phyloP scores from a whole-genome alignment of 192 early-diverging fungal species.

The Coemansia sp. region DNA sequence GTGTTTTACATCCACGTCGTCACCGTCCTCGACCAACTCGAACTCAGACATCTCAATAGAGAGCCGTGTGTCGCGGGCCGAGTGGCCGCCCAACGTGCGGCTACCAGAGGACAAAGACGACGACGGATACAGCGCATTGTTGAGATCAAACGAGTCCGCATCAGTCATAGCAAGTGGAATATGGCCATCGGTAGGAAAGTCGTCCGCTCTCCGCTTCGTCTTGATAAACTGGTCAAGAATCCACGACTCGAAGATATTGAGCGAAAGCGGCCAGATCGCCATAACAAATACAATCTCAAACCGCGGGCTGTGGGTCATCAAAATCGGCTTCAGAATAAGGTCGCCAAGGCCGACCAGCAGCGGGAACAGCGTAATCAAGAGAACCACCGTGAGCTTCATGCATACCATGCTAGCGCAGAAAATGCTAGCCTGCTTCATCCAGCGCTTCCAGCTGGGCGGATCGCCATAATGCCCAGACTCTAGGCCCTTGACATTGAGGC shows the following conservation, averaged over 20 bases:
- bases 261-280: conserved; percentile 49
- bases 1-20: neutral
- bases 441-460: conserved; percentile 42
- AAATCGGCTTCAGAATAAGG: conserved; percentile 43
- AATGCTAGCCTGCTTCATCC: conserved; percentile 40
- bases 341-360: conserved; percentile 40
- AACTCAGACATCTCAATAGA: conserved; percentile 36
- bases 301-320: conserved; percentile 32
- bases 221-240: conserved; percentile 54
- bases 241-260: conserved; percentile 55
- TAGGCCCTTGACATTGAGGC: conserved; percentile 21
- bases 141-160: conserved; percentile 19
- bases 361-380: conserved; percentile 28
- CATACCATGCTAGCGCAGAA: conserved; percentile 47
- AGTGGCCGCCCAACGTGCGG: conserved; percentile 25
- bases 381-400: conserved; percentile 52
- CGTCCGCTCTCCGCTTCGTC: neutral
- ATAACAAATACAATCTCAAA: conserved; percentile 54
- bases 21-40: conserved; percentile 5
- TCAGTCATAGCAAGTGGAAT: conserved; percentile 27
- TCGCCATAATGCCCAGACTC: conserved; percentile 52
- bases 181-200: conserved; percentile 19
- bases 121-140: conserved; percentile 1
- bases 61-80: conserved; percentile 5
- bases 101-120: conserved; percentile 18